Base-by-base conservation (phyloP, 2,329 filamentous ascomycete genomes). In the Trichoderma sp. region DNA sequence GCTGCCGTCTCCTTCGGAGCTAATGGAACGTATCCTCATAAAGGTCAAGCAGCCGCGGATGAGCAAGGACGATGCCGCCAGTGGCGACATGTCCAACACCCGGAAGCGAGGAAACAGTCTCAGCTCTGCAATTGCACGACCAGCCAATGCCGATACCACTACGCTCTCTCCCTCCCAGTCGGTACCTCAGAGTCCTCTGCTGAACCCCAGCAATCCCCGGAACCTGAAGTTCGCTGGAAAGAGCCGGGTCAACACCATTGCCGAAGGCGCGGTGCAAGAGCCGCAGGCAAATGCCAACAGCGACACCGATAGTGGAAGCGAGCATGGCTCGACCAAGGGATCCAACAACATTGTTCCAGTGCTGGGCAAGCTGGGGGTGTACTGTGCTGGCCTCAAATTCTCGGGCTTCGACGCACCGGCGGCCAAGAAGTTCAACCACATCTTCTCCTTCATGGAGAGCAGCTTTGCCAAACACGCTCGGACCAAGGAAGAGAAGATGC, bases 381-480 rank as follows among this genome's bases (percentile, higher is more conserved):
- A 89, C 73, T 88, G 85, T 72, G 83, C 83, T 7, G 87, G 87
- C 0, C 80, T 97, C 76, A 97, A 96, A 74, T 97, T 95, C 76
- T 85, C 86, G 41, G 90, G 91, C 48, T 97, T 97, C 73, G 87
- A 89, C 64, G 85, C 86, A 14, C 81, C 88, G 0, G 91, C 94
- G 67, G 93, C 92, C 71, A 92, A 92, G 78, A 87, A 87, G 48
- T 95, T 88, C 80, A 98, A 98, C 76, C 95, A 99, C 78, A 91
- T 98, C 71, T 93, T 95, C 76, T 98, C 95, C 0, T 93, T 98
- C 78, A 92, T 92, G 75, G 95, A 99, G 79, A 88, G 89, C 65
- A 92, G 89, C 6, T 97, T 97, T 72, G 88, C 92, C 71, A 90
- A 88, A 73, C 86, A 95, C 72, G 93, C 89, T 72, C 89, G 89